Evolutionary conservation across 768 basidiomycete species (phyloP).

Genomic region (Serpula lacrymans): DNA sequence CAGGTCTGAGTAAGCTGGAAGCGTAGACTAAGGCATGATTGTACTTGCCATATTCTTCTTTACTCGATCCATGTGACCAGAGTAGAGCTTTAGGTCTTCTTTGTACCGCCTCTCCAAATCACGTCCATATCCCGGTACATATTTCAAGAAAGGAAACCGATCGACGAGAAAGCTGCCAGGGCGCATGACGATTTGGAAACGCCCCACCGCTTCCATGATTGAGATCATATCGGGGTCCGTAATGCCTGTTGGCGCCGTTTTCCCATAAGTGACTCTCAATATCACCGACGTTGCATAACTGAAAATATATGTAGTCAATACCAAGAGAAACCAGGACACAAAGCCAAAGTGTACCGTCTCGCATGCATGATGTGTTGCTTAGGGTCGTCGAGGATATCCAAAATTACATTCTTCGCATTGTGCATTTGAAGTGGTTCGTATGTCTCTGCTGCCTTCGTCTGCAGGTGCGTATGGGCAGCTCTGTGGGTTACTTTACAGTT

Average conservation of each 20-base stretch:
- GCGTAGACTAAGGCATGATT: too few species aligned
- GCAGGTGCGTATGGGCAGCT: constrained; percentile 51
- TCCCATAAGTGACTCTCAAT: constrained; percentile 22
- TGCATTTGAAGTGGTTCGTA: constrained; percentile 45
- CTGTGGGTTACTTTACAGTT: too few species aligned
- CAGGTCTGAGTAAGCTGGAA: too few species aligned
- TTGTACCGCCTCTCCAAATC: constrained; percentile 48
- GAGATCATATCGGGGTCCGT: constrained; percentile 10
- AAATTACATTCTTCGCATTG: constrained; percentile 14
- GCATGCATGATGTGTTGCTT: constrained; percentile 10
- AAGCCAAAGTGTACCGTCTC: constrained; percentile 9
- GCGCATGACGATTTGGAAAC: constrained; percentile 31
- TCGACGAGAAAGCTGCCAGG: constrained; percentile 54
- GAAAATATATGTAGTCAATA: neutral
- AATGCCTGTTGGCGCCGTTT: constrained; percentile 16
- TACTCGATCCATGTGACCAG: constrained; percentile 41
- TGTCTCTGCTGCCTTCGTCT: constrained; percentile 40
- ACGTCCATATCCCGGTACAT: constrained; percentile 49
- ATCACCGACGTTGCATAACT: constrained; percentile 21
- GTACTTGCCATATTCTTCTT: constrained; percentile 35
- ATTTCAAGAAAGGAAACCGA: constrained; percentile 43
- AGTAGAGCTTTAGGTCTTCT: constrained; percentile 50
- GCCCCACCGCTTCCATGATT: constrained; percentile 15
- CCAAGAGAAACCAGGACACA: neutral
- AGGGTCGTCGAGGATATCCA: constrained; percentile 17